Percentiles rank a stretch among this genome's conserved stretches.
Evolutionary conservation across 306 rosid genomes (phyloP).

Genomic region (Hylodesmum podocarpum): DNA sequence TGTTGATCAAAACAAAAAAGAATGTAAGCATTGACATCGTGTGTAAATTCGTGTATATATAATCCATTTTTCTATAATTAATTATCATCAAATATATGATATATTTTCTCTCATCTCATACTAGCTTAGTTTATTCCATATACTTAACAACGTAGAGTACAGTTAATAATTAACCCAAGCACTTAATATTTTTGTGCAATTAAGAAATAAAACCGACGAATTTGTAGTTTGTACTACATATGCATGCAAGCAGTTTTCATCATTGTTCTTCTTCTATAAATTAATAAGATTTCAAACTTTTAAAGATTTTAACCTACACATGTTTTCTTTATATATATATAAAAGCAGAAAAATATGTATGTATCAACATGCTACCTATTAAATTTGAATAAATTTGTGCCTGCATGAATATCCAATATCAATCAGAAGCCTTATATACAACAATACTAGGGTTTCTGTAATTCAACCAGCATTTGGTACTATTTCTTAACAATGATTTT

Average conservation of each 20-base stretch:
- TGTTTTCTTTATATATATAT: not conserved
- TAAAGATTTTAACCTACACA: not conserved
- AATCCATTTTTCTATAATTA: too few relatives aligned
- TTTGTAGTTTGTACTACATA: not conserved
- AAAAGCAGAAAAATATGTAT: not conserved
- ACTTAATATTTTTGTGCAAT: too few relatives aligned
- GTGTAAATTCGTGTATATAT: too few relatives aligned
- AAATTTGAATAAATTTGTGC: slow-evolving; percentile 7
- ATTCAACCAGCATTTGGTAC: not conserved
- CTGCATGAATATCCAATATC: slow-evolving; percentile 6
- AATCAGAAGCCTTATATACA: slow-evolving; percentile 40
- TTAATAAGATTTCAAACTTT: not conserved
- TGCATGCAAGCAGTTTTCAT: not conserved
- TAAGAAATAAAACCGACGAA: not conserved
- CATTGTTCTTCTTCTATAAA: not conserved
- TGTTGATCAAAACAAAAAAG: too few relatives aligned
- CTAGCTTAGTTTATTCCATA: too few relatives aligned
- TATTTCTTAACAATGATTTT: slow-evolving; percentile 2
- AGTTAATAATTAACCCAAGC: too few relatives aligned
- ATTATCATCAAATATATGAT: too few relatives aligned
- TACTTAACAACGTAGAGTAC: too few relatives aligned
- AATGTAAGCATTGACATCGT: too few relatives aligned
- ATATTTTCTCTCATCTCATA: too few relatives aligned
- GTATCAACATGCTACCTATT: slow-evolving; percentile 30
- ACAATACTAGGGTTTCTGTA: slow-evolving; percentile 22